These are phyloP conservation scores for Termitomyces titanicus DNA, from an alignment of 768 basidiomycete genomes.

Conservation along the genomic window DNA sequence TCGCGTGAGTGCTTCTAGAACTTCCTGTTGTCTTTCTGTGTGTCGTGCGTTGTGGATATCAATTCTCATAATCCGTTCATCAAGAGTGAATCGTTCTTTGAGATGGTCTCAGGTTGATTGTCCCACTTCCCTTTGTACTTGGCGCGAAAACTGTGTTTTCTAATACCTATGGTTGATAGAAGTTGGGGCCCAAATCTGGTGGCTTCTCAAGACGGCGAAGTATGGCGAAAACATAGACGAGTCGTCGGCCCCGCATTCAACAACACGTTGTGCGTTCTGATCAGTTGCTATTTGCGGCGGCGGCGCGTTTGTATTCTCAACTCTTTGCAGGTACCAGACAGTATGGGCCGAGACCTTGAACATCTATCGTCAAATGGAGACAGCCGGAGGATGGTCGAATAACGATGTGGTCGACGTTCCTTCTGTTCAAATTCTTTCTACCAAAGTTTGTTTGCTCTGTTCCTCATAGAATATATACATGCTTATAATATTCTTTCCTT, in stretches of 20 bases:
- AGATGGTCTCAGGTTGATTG: background rate
- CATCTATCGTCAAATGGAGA: slow-evolving; percentile 28
- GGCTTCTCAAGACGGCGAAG: slow-evolving; percentile 26
- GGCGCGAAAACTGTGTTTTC: background rate
- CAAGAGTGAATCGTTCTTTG: background rate
- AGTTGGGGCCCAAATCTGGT: slow-evolving; percentile 9
- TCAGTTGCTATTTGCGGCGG: background rate
- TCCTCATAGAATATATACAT: background rate
- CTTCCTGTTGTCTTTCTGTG: background rate
- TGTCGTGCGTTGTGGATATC: background rate
- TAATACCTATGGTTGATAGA: background rate
- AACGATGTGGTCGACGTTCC: slow-evolving; percentile 15
- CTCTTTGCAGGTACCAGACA: slow-evolving; percentile 21
- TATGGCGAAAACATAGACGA: slow-evolving; percentile 42
- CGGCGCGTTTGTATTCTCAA: background rate
- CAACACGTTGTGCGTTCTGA: slow-evolving; percentile 28
- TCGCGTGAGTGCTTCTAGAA: background rate
- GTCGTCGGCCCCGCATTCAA: slow-evolving; percentile 42
- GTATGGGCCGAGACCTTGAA: slow-evolving; percentile 29
- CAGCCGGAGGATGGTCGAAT: slow-evolving; percentile 21
- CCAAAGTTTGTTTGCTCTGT: background rate
- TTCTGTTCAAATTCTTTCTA: slow-evolving; percentile 1
- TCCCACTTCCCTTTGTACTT: background rate
- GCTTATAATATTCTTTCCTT: background rate
- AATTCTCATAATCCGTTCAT: background rate